Evolutionary conservation across 768 basidiomycete genomes (phyloP).

Genomic region (Lactarius sanguifluus): DNA sequence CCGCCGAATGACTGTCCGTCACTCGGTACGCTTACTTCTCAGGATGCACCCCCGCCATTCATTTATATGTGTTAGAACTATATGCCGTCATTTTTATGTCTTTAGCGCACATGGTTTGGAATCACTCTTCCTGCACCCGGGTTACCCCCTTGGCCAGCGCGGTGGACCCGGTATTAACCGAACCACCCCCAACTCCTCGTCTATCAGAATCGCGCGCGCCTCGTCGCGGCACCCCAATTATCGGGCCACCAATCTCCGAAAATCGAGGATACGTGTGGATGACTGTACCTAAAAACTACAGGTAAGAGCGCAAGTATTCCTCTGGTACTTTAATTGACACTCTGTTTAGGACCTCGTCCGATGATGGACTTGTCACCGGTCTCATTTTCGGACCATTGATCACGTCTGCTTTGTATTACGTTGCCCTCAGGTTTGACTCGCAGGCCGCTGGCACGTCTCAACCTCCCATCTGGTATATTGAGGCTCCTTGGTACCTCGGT

Average conservation of each 20-base stretch:
- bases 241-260: conserved; percentile 40
- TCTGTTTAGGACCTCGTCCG: conserved; percentile 61
- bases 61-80: conserved; percentile 20
- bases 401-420: conserved; percentile 63
- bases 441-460: conserved; percentile 36
- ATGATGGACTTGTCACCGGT: conserved; percentile 85
- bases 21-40: conserved; percentile 24
- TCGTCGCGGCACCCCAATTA: conserved; percentile 39
- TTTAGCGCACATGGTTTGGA: conserved; percentile 27
- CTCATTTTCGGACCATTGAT: conserved; percentile 83
- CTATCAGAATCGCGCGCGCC: conserved; percentile 47
- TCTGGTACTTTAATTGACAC: conserved; percentile 14
- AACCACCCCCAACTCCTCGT: conserved; percentile 32
- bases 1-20: conserved; percentile 20
- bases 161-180: conserved; percentile 5
- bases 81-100: conserved; percentile 25
- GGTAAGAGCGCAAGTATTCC: conserved; percentile 41
- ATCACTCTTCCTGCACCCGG: conserved; percentile 19
- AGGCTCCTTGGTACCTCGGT: conserved; percentile 59
- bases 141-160: conserved; percentile 7
- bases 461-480: conserved; percentile 74
- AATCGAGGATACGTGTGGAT: conserved; percentile 82
- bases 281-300: conserved; percentile 86
- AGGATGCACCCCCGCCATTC: conserved; percentile 1
- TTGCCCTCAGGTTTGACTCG: conserved; percentile 41